Conservation (phyloP, 257 asterid genomes). For the Solanum sejunctum region DNA sequence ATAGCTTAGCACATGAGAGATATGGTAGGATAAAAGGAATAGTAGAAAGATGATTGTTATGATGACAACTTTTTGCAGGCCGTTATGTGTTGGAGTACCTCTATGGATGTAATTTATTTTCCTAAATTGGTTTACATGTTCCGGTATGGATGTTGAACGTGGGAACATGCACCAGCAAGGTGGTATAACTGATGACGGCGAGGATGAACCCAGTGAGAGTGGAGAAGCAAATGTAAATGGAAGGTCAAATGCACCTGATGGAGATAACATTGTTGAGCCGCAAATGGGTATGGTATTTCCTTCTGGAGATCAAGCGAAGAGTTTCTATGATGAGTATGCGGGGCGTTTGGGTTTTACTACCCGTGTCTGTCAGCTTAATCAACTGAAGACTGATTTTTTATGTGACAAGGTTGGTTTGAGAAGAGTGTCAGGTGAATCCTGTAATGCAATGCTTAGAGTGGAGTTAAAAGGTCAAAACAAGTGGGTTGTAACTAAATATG, state of each 20-base stretch:
- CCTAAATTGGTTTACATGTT: slow-evolving; percentile 9
- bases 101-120: slow-evolving; percentile 1
- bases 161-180: slow-evolving; percentile 35
- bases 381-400: slow-evolving; percentile 28
- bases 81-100: not conserved
- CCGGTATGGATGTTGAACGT: slow-evolving; percentile 29
- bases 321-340: slow-evolving; percentile 58
- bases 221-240: slow-evolving; percentile 29
- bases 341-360: slow-evolving; percentile 44
- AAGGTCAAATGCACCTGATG: slow-evolving; percentile 23
- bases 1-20: not conserved
- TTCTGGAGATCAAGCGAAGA: slow-evolving; percentile 51
- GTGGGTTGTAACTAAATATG: slow-evolving; percentile 64
- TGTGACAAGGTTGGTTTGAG: slow-evolving; percentile 45
- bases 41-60: not conserved
- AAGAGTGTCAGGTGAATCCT: slow-evolving; percentile 40
- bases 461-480: slow-evolving; percentile 37
- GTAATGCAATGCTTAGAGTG: slow-evolving; percentile 66
- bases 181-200: slow-evolving; percentile 36
- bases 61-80: not conserved
- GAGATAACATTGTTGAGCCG: slow-evolving; percentile 34
- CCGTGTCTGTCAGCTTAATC: slow-evolving; percentile 19
- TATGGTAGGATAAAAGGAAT: not conserved
- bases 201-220: slow-evolving; percentile 30
- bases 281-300: slow-evolving; percentile 62